Conservation (phyloP, 2,329 filamentous ascomycete genomes). For the Macrophomina tecta region DNA sequence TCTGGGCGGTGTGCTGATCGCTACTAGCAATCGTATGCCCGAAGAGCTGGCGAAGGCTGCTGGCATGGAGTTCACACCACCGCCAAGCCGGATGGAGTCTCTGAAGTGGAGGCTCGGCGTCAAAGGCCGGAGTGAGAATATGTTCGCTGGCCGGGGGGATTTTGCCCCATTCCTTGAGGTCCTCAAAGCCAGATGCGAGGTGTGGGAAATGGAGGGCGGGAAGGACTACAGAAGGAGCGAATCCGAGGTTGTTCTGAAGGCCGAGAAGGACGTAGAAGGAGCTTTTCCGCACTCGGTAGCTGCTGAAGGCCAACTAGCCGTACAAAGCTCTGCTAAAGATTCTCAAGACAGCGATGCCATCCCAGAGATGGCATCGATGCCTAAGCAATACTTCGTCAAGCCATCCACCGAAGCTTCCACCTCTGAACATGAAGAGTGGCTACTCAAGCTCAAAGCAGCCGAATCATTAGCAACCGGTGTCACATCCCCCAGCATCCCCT, state of each 20-base stretch:
- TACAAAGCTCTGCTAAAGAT: not conserved
- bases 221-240: constrained; percentile 69
- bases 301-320: not conserved
- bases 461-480: constrained; percentile 6
- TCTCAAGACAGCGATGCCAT: constrained; percentile 28
- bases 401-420: constrained; percentile 34
- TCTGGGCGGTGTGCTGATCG: constrained; percentile 78
- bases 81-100: constrained; percentile 58
- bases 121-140: constrained; percentile 42
- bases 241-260: constrained; percentile 12
- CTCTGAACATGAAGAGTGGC: constrained; percentile 12
- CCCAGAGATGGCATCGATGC: constrained; percentile 36
- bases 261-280: not conserved
- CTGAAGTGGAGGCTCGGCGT: constrained; percentile 57
- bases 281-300: not conserved
- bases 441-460: constrained; percentile 7
- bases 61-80: constrained; percentile 69
- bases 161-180: constrained; percentile 79
- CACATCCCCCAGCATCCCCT: constrained; percentile 40
- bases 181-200: constrained; percentile 76
- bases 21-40: constrained; percentile 82
- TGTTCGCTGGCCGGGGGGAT: constrained; percentile 61
- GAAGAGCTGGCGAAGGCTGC: constrained; percentile 79
- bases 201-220: constrained; percentile 81
- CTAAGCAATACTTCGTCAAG: constrained; percentile 44